Conservation (phyloP, 768 basidiomycete species). For the Phanerodontia chrysosporium region DNA sequence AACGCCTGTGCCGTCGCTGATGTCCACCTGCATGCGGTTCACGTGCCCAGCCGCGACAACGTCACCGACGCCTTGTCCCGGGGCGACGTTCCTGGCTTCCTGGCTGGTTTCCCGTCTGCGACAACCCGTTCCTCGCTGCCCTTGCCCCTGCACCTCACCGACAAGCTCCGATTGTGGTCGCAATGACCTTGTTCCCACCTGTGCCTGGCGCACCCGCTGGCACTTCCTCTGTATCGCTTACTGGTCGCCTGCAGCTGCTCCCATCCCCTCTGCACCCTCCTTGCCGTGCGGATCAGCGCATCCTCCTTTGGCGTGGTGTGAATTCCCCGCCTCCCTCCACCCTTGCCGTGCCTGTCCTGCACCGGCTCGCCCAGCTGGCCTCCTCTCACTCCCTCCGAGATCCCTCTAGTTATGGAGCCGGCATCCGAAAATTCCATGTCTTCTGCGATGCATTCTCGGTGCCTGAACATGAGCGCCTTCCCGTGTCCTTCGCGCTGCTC, state of each 20-base stretch:
- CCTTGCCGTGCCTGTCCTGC: slow-evolving; percentile 21
- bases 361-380: slow-evolving; percentile 15
- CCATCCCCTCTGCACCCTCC: slow-evolving; percentile 22
- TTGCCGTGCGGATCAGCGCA: slow-evolving; percentile 21
- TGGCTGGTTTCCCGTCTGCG: neutral
- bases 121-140: neutral
- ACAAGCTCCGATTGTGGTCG: neutral
- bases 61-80: slow-evolving; percentile 21
- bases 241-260: slow-evolving; percentile 6
- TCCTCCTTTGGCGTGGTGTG: slow-evolving; percentile 32
- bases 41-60: slow-evolving; percentile 25
- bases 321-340: slow-evolving; percentile 22
- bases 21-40: slow-evolving; percentile 10
- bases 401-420: slow-evolving; percentile 18
- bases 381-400: slow-evolving; percentile 21
- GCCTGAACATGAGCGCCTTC: slow-evolving; percentile 22
- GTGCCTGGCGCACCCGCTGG: neutral
- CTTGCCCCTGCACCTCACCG: neutral
- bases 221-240: neutral
- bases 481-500: slow-evolving; percentile 25
- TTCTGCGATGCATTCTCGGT: slow-evolving; percentile 31
- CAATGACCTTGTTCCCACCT: neutral
- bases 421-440: slow-evolving; percentile 27
- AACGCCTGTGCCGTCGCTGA: slow-evolving; percentile 10
- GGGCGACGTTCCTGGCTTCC: neutral